phyloP scores from a whole-genome alignment of 768 basidiomycete species.

The Pleurotus ostreatus region DNA sequence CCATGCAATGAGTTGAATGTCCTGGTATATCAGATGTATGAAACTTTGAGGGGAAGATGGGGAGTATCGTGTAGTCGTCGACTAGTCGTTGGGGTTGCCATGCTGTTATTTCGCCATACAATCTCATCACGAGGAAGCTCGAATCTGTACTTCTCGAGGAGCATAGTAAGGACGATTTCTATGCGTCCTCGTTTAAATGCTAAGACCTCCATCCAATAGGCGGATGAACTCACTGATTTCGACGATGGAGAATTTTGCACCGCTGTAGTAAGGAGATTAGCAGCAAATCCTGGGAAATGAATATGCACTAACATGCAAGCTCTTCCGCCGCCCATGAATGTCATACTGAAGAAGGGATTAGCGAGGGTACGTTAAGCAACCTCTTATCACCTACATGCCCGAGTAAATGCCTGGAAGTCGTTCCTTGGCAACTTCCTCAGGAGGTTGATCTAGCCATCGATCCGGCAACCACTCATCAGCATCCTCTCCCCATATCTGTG shows the following conservation, averaged over 20 bases:
- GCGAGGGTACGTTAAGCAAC: slow-evolving; percentile 14
- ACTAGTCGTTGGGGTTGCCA: slow-evolving; percentile 20
- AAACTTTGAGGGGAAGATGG: slow-evolving; percentile 13
- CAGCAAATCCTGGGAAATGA: background rate
- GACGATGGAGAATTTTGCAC: slow-evolving; percentile 33
- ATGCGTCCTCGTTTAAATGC: background rate
- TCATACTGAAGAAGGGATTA: slow-evolving; percentile 26
- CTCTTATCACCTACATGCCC: slow-evolving; percentile 17
- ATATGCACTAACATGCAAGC: slow-evolving; percentile 27
- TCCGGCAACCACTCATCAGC: slow-evolving; percentile 39
- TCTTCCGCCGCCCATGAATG: slow-evolving; percentile 28
- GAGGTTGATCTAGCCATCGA: slow-evolving; percentile 29
- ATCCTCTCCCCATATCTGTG: slow-evolving; percentile 37
- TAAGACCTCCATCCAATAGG: too few relatives aligned
- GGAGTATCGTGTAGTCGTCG: slow-evolving; percentile 6
- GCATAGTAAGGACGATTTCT: slow-evolving; percentile 20
- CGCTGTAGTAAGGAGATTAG: slow-evolving; percentile 14
- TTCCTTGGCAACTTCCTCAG: slow-evolving; percentile 17
- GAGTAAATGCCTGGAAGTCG: slow-evolving; percentile 29
- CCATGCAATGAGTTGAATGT: background rate
- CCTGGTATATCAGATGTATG: background rate
- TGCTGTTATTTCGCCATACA: slow-evolving; percentile 23
- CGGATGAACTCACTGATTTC: slow-evolving; percentile 28
- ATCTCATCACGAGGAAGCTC: slow-evolving; percentile 23
- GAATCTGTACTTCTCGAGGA: slow-evolving; percentile 22